Conservation (phyloP, 768 basidiomycete species). For the Cubamyces sp. region DNA sequence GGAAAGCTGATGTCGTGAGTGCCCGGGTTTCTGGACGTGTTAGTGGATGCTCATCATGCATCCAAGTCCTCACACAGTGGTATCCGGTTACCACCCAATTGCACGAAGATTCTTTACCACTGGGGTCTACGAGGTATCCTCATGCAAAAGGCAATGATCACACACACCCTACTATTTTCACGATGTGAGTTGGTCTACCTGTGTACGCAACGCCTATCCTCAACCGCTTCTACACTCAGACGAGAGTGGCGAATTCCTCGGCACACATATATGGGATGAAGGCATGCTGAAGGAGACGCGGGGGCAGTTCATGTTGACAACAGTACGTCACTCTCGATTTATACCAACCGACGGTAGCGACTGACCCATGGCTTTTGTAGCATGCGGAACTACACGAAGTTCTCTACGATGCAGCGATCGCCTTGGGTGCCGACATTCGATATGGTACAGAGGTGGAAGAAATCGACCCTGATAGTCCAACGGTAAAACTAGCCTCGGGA, state of each 20-base stretch:
- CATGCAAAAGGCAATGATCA: slow-evolving; percentile 24
- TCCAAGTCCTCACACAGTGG: slow-evolving; percentile 30
- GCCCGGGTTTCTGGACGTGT: too few relatives aligned
- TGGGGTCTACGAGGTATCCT: slow-evolving; percentile 41
- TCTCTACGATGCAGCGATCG: slow-evolving; percentile 35
- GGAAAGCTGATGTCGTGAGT: slow-evolving; percentile 19
- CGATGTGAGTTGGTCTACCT: slow-evolving; percentile 25
- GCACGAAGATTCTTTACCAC: slow-evolving; percentile 40
- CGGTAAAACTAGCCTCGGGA: slow-evolving; percentile 34
- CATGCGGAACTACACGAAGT: slow-evolving; percentile 37
- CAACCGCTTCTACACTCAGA: slow-evolving; percentile 7
- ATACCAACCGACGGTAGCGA: background rate
- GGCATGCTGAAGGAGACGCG: slow-evolving; percentile 35
- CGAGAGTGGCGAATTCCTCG: slow-evolving; percentile 33
- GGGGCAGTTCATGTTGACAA: slow-evolving; percentile 35
- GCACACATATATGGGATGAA: slow-evolving; percentile 34
- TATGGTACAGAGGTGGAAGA: slow-evolving; percentile 31
- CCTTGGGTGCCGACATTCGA: slow-evolving; percentile 32
- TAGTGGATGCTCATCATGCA: background rate
- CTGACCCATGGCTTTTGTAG: slow-evolving; percentile 23
- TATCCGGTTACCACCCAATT: slow-evolving; percentile 41
- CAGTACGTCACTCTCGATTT: slow-evolving; percentile 25
- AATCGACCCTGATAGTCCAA: slow-evolving; percentile 27
- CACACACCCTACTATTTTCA: slow-evolving; percentile 30
- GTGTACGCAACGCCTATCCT: background rate